Evolutionary conservation across 805 yeast genomes (phyloP).

Genomic region (Metschnikowia peoriensis): DNA sequence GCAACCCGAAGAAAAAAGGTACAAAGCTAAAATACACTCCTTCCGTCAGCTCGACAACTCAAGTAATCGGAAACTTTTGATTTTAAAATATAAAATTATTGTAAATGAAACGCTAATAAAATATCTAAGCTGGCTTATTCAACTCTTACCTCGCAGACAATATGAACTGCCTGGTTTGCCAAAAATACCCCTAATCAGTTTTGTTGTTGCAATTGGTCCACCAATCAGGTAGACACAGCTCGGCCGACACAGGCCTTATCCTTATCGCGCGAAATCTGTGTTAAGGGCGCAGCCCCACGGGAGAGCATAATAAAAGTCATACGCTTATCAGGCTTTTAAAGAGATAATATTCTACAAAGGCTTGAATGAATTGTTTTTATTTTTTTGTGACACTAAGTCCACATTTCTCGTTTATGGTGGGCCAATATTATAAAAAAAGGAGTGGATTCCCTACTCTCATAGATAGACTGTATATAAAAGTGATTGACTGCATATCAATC

Average conservation of each 20-base stretch:
- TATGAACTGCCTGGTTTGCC: background rate
- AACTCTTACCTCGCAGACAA: no score
- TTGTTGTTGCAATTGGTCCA: background rate
- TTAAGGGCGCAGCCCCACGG: no score
- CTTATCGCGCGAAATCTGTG: background rate
- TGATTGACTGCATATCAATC: no score
- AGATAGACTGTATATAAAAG: background rate
- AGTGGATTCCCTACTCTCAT: background rate
- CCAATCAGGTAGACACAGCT: background rate
- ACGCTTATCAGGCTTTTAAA: no score
- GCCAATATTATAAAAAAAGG: background rate
- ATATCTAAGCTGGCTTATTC: no score
- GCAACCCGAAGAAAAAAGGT: background rate
- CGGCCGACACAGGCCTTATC: constrained; percentile 3
- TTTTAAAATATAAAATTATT: no score
- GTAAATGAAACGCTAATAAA: no score
- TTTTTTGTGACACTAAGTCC: background rate
- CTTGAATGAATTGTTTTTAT: background rate
- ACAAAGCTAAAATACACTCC: background rate
- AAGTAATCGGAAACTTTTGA: no score
- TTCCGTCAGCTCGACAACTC: background rate
- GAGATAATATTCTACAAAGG: no score
- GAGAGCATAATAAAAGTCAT: no score
- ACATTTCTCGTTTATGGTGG: background rate
- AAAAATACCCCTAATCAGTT: background rate